Percentiles rank a stretch among this genome's conserved stretches.
phyloP scores from a whole-genome alignment of 768 basidiomycete species.

The Trametes cubensis region DNA sequence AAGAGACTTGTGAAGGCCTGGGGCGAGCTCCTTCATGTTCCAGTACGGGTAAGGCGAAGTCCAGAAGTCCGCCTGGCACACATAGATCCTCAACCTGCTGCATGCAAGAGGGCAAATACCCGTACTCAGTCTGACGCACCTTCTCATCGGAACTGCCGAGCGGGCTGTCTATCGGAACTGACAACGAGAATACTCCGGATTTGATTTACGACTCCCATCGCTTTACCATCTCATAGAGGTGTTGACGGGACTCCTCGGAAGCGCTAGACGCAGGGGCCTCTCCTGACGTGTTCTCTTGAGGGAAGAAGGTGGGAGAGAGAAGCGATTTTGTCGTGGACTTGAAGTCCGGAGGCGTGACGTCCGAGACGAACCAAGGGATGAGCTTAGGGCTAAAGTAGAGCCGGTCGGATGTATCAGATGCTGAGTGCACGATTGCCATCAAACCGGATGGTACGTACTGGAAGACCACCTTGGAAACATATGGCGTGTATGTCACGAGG shows the following conservation, averaged over 20 bases:
- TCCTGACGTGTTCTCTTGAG: slow-evolving; percentile 23
- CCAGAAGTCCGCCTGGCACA: slow-evolving; percentile 60
- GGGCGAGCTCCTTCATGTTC: slow-evolving; percentile 62
- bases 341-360: slow-evolving; percentile 91
- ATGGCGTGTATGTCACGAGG: slow-evolving; percentile 85
- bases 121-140: neutral
- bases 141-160: slow-evolving; percentile 51
- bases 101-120: neutral
- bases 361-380: slow-evolving; percentile 97
- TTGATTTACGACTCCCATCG: slow-evolving; percentile 79
- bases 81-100: neutral
- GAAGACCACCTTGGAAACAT: slow-evolving; percentile 80
- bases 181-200: slow-evolving; percentile 69
- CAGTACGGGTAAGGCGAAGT: slow-evolving; percentile 76
- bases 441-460: slow-evolving; percentile 58
- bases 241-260: slow-evolving; percentile 36
- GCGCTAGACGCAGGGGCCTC: slow-evolving; percentile 30
- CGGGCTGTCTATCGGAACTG: slow-evolving; percentile 60
- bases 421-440: neutral
- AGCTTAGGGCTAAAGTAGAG: slow-evolving; percentile 71
- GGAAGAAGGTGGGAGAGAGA: slow-evolving; percentile 66
- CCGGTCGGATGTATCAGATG: neutral
- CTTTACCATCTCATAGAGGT: slow-evolving; percentile 60
- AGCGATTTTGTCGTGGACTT: slow-evolving; percentile 55
- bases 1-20: slow-evolving; percentile 53